These are phyloP conservation scores for Paramecium octaurelia DNA, from an alignment of 73 alveolate species.

Conservation along the genomic window DNA sequence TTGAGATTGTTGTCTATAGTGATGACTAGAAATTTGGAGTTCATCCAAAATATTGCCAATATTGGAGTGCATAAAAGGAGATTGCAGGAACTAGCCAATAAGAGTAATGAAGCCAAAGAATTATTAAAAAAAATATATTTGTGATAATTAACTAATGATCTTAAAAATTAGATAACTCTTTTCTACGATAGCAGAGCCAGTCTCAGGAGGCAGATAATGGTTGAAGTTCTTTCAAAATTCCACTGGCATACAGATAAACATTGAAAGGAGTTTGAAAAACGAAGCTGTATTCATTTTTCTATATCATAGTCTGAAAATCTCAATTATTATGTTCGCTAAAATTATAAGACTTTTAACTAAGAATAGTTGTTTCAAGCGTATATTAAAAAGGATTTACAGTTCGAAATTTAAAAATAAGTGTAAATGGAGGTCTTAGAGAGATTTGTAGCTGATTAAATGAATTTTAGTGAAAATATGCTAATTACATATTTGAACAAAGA, in stretches of 20 bases:
- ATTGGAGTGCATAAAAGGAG: not conserved
- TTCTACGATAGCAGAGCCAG: not conserved
- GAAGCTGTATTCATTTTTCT: not conserved
- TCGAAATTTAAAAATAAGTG: not conserved
- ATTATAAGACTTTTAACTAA: not conserved
- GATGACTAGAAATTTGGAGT: not conserved
- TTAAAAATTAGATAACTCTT: not conserved
- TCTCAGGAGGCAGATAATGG: not conserved
- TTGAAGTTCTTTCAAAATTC: not conserved
- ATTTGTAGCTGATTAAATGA: not conserved
- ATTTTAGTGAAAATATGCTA: not conserved
- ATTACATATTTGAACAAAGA: not conserved
- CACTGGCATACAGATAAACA: not conserved
- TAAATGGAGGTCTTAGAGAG: not conserved
- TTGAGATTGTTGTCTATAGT: not conserved
- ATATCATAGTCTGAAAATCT: not conserved
- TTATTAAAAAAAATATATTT: not conserved
- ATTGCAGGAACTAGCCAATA: not conserved
- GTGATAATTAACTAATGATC: not conserved
- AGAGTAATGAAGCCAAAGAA: not conserved
- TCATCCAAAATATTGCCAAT: not conserved
- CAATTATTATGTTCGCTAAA: not conserved
- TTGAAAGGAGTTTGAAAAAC: not conserved
- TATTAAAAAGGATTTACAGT: not conserved
- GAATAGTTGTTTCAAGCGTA: not conserved